phyloP scores from a whole-genome alignment of 768 basidiomycete genomes.

The Russula ochroleuca region DNA sequence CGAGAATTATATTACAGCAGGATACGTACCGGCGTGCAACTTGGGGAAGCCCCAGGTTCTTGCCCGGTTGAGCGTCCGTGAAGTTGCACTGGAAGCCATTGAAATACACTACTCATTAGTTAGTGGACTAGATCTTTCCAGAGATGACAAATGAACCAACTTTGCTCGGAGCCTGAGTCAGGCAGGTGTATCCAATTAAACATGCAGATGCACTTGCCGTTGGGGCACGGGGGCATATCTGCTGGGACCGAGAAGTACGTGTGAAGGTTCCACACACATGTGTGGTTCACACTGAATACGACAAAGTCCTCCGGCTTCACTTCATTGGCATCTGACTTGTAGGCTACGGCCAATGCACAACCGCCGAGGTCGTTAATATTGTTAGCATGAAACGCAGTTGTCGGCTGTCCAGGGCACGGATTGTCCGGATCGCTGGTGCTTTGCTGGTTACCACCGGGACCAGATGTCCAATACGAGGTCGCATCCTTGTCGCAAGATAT shows the following conservation, averaged over 20 bases:
- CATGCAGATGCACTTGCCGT: slow-evolving; percentile 43
- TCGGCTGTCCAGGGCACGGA: slow-evolving; percentile 30
- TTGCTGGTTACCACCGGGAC: slow-evolving; percentile 30
- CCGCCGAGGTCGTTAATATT: slow-evolving; percentile 35
- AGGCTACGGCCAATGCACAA: slow-evolving; percentile 44
- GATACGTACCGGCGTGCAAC: slow-evolving; percentile 33
- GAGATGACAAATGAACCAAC: slow-evolving; percentile 28
- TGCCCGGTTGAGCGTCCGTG: slow-evolving; percentile 31
- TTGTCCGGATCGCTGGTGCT: slow-evolving; percentile 26
- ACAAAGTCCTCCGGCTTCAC: slow-evolving; percentile 42
- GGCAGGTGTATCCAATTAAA: slow-evolving; percentile 41
- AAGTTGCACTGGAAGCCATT: slow-evolving; percentile 42
- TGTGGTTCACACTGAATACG: slow-evolving; percentile 43
- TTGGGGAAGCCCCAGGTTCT: slow-evolving; percentile 34
- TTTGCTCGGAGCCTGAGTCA: slow-evolving; percentile 38
- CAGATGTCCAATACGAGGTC: slow-evolving; percentile 30
- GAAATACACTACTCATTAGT: slow-evolving; percentile 35
- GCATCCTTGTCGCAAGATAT: slow-evolving; percentile 36
- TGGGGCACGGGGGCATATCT: slow-evolving; percentile 42
- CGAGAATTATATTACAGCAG: background rate
- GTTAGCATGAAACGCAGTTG: slow-evolving; percentile 33
- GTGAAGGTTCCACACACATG: slow-evolving; percentile 41
- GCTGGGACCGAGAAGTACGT: slow-evolving; percentile 43
- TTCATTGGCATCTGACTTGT: slow-evolving; percentile 37
- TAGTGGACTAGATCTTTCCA: background rate